Evolutionary conservation across 2,329 filamentous ascomycete species (phyloP).

Genomic region (Didymella exigua): DNA sequence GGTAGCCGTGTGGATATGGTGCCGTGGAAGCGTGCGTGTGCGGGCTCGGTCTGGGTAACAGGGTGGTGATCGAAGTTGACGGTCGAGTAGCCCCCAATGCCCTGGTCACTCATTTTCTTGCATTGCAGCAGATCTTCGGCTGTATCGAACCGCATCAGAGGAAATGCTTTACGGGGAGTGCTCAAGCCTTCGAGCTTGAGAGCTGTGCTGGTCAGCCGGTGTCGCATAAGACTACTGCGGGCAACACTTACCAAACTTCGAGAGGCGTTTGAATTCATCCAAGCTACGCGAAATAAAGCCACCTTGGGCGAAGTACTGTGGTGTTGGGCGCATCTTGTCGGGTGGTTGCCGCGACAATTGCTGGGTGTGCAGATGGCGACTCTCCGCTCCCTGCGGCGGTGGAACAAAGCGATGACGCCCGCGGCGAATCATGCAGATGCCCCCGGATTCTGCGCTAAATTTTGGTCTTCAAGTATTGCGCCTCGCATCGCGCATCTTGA

Average conservation of each 20-base stretch:
- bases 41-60: slow-evolving; percentile 54
- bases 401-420: not conserved
- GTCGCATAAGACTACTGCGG: slow-evolving; percentile 33
- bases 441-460: slow-evolving; percentile 1
- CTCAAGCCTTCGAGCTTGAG: slow-evolving; percentile 72
- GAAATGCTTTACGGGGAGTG: slow-evolving; percentile 66
- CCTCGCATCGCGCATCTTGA: not conserved
- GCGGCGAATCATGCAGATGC: slow-evolving; percentile 6
- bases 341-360: not conserved
- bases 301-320: slow-evolving; percentile 50
- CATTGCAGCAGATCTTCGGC: slow-evolving; percentile 52
- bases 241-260: slow-evolving; percentile 56
- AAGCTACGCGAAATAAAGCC: slow-evolving; percentile 65
- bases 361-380: slow-evolving; percentile 9
- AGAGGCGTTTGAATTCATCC: slow-evolving; percentile 63
- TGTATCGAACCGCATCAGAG: slow-evolving; percentile 67
- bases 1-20: slow-evolving; percentile 87
- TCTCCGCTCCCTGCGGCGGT: not conserved
- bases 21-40: slow-evolving; percentile 84
- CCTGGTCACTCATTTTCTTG: slow-evolving; percentile 84
- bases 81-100: slow-evolving; percentile 85
- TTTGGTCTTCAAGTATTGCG: slow-evolving; percentile 5
- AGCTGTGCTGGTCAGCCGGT: slow-evolving; percentile 55
- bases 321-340: slow-evolving; percentile 46
- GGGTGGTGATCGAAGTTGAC: slow-evolving; percentile 71